Base-by-base conservation (phyloP, 1,284 basidiomycete genomes). In the Trametes sp. region DNA sequence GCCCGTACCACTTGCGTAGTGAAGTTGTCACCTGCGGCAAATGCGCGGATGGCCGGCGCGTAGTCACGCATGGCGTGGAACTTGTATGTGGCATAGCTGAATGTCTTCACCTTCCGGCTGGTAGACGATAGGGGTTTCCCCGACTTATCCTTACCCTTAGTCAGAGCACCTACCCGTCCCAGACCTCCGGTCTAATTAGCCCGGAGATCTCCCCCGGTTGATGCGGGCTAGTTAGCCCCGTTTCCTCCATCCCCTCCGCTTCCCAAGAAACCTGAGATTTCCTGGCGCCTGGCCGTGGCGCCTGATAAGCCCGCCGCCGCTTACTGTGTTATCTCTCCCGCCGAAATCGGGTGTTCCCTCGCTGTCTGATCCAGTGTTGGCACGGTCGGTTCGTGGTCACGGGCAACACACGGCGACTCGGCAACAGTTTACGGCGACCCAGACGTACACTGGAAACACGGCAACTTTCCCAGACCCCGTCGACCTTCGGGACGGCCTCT, bases 51-150 rank as follows among this genome's bases (percentile, higher is more conserved):
- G 1, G 53, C 11, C 9, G 31, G 6, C 0, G 48, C 21, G 21
- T 50, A 61, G 36, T 61, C 59, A 10, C 53, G 41, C 33, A 61
- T 45, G 36, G 35, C 24, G 26, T 61, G 59, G 19, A 38, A 44
- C 46, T 61, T 61, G 28, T 55, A 56, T 1, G 53, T 61, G 2
- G 14, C 29, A 8, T 29, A 35, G 26, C 35, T 55, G 52, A 55
- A 49, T 4, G 7, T 0, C 45, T 56, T 55, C 13, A 16, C 19
- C 24, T 61, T 45, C 1, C 31, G 26, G n/a, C n/a, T n/a, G n/a
- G n/a, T n/a, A n/a, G n/a, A n/a, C n/a, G n/a, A n/a, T n/a, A n/a
- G n/a, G n/a, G n/a, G n/a, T n/a, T n/a, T n/a, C n/a, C n/a, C n/a
- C n/a, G n/a, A n/a, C n/a, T n/a, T n/a, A n/a, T n/a, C n/a, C n/a